These are phyloP conservation scores for Zychaea mexicana DNA, from an alignment of 371 early-diverging fungal genomes.

Conservation along the genomic window DNA sequence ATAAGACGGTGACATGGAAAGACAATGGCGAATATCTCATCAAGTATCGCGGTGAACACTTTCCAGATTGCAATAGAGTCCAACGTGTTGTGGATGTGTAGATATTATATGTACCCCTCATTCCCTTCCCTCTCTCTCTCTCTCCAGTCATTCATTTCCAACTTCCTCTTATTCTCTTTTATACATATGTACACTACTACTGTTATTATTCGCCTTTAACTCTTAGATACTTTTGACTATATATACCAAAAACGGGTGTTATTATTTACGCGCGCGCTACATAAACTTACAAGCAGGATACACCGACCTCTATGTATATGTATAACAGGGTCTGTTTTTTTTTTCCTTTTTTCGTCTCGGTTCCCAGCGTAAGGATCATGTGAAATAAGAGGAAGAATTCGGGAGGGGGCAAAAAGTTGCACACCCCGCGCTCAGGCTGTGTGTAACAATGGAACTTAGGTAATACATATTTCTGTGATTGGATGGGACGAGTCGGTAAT, in stretches of 20 bases:
- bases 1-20: slow-evolving; percentile 60
- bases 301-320: too few relatives aligned
- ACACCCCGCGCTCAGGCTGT: background rate
- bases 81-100: slow-evolving; percentile 29
- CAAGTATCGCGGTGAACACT: slow-evolving; percentile 58
- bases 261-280: background rate
- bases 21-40: slow-evolving; percentile 55
- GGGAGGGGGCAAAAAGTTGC: background rate
- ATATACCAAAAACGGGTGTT: background rate
- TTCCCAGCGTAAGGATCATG: slow-evolving; percentile 1
- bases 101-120: background rate
- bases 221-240: background rate
- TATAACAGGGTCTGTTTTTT: background rate
- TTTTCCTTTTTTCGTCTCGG: background rate
- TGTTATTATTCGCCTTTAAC: background rate
- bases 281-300: background rate
- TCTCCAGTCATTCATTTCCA: background rate
- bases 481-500: background rate
- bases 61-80: slow-evolving; percentile 46
- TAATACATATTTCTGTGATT: background rate
- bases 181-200: background rate
- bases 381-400: slow-evolving; percentile 2
- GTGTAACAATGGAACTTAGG: background rate
- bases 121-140: background rate
- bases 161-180: background rate